Percentiles rank a stretch among this genome's conserved stretches.
phyloP scores from a whole-genome alignment of 306 rosid species.

The Begonia fuchsioides region DNA sequence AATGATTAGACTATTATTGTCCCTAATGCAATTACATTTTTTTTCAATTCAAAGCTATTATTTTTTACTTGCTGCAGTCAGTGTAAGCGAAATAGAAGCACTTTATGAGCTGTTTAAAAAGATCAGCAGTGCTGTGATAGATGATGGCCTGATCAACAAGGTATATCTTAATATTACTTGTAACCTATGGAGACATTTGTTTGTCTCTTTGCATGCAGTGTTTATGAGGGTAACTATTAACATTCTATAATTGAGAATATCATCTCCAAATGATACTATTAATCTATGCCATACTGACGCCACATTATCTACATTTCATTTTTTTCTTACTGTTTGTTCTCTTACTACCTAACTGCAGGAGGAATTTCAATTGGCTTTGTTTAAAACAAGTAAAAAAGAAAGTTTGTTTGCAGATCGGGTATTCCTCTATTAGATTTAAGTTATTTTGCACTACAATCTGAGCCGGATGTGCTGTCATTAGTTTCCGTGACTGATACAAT shows the following conservation, averaged over 20 bases:
- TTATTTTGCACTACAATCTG: neutral
- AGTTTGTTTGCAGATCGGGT: slow-evolving; percentile 97
- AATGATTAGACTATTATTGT: neutral
- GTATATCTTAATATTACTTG: slow-evolving; percentile 19
- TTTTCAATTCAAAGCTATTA: slow-evolving; percentile 5
- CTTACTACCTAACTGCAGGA: slow-evolving; percentile 35
- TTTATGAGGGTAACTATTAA: neutral
- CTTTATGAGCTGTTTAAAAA: slow-evolving; percentile 94
- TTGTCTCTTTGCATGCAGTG: neutral
- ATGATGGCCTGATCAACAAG: slow-evolving; percentile 95
- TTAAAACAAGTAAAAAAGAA: slow-evolving; percentile 96
- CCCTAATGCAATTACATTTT: neutral
- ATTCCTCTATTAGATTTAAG: slow-evolving; percentile 6
- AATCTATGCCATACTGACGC: neutral
- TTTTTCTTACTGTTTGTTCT: neutral
- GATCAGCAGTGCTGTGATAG: slow-evolving; percentile 94
- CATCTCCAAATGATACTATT: neutral
- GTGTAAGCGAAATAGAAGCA: slow-evolving; percentile 97
- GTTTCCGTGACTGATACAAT: slow-evolving; percentile 7
- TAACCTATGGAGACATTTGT: neutral
- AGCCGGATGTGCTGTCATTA: slow-evolving; percentile 1
- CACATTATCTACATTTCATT: neutral
- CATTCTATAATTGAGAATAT: neutral
- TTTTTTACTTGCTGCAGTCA: slow-evolving; percentile 43
- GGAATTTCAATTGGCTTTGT: slow-evolving; percentile 90